Percentiles rank a stretch among this genome's conserved stretches.
Evolutionary conservation across 306 rosid genomes (phyloP).

Genomic region (Corylus americana): DNA sequence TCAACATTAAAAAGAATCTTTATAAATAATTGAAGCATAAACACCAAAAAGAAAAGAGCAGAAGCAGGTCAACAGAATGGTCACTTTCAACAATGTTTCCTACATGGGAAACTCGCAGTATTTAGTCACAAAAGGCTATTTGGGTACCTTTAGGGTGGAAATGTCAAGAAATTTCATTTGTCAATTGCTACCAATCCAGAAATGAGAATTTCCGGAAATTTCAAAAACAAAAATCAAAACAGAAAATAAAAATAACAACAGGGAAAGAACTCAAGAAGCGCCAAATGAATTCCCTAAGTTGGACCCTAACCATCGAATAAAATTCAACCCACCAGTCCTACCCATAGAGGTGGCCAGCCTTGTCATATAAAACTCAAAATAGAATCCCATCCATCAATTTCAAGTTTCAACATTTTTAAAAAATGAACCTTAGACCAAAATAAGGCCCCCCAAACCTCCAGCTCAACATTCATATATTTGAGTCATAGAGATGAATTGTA

Average conservation of each 20-base stretch:
- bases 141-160: neutral
- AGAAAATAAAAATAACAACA: neutral
- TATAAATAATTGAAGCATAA: constrained; percentile 4
- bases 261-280: neutral
- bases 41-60: neutral
- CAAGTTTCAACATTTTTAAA: neutral
- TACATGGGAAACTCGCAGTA: neutral
- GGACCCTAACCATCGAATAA: neutral
- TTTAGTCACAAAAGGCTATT: neutral
- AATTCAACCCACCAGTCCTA: constrained; percentile 1
- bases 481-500: constrained; percentile 1
- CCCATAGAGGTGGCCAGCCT: neutral
- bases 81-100: neutral
- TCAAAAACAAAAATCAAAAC: too few species aligned
- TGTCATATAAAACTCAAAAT: neutral
- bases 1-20: neutral
- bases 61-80: constrained; percentile 10
- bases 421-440: neutral
- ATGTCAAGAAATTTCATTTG: too few species aligned
- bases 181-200: neutral
- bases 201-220: neutral
- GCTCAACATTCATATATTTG: neutral
- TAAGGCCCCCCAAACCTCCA: neutral
- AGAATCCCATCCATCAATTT: neutral
- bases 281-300: neutral